phyloP scores from a whole-genome alignment of 2,329 filamentous ascomycete genomes.

The Pseudogymnoascus sp. region DNA sequence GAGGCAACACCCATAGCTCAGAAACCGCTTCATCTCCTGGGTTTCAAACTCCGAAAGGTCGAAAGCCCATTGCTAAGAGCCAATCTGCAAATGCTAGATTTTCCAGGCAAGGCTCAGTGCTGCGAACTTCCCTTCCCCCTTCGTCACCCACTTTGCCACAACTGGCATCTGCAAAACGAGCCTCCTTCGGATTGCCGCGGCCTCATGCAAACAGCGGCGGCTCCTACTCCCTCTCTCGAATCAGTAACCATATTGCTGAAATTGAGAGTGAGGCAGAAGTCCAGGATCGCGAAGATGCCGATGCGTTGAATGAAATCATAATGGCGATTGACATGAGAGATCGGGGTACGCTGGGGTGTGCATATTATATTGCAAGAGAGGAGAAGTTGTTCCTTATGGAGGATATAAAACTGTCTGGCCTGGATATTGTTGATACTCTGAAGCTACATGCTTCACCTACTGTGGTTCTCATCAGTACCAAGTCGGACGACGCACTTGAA shows the following conservation, averaged over 20 bases:
- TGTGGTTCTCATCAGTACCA: constrained; percentile 40
- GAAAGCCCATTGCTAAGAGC: neutral
- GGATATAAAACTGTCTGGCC: constrained; percentile 62
- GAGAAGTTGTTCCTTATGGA: constrained; percentile 69
- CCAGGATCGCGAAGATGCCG: constrained; percentile 35
- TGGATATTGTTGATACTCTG: constrained; percentile 60
- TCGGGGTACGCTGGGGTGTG: constrained; percentile 69
- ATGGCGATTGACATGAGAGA: constrained; percentile 73
- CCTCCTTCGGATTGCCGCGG: constrained; percentile 16
- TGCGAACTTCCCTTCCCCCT: constrained; percentile 11
- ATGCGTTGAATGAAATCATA: constrained; percentile 59
- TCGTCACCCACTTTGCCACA: constrained; percentile 19
- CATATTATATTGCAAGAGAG: constrained; percentile 68
- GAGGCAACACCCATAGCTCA: neutral
- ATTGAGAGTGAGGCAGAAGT: constrained; percentile 28
- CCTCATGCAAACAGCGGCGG: constrained; percentile 11
- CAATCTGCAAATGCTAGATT: constrained; percentile 10
- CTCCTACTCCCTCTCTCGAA: neutral
- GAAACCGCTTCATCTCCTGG: neutral
- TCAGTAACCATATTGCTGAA: neutral
- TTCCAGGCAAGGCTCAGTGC: constrained; percentile 18
- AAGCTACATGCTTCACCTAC: constrained; percentile 49
- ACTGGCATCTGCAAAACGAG: constrained; percentile 16
- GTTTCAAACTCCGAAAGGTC: neutral
- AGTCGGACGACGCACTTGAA: constrained; percentile 28